Evolutionary conservation across 176 grass and related monocot species (phyloP), one percentile per base, ranked within the genome.

Genomic region (Paspalum vaginatum): DNA sequence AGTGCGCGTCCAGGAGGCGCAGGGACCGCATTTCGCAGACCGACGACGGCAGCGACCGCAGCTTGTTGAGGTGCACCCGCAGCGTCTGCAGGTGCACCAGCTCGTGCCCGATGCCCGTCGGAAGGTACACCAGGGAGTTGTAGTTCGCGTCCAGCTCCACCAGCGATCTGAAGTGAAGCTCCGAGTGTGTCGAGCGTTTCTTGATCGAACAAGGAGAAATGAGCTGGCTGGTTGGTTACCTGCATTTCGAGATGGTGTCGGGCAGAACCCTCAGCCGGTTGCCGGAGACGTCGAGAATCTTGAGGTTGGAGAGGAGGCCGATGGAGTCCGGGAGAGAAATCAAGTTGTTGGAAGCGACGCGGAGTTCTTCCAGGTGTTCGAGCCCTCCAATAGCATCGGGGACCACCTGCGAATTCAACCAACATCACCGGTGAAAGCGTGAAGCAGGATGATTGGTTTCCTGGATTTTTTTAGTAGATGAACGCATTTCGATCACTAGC

Each of bases 221-320:
- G 11, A 5, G 18, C 32, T 57, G 56, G 9, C 17, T 61, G 38
- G 38, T 25, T 9, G 7, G 17, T 85, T 66, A 94, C 94, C 92
- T 93, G 90, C 95, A 98, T 65, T 93, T 92, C 7, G 91, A 80
- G 83, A 98, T 94, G 83, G 88, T 94, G 79, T 98, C 90, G 6
- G 95, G 92, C 22, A 98, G 73, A 54, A 87, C 75, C 77, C 86
- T 91, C 12, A 98, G 88, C 76, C 87, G 92, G 84, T 98, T 98
- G 84, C 86, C 86, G 7, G 95, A 98, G 27, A 94, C 90, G 47
- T 98, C 81, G 39, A 98, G 81, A 75, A 98, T 89, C 86, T 91
- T 98, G 18, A 98, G 74, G 76, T 86, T 91, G 50, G 70, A 81
- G 59, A 98, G 86, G 17, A 91, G 82, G n/a, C 95, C 95, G 20